Percentiles rank a stretch among this genome's conserved stretches.
These are phyloP conservation scores for Solanum clarkiae DNA, from an alignment of 257 asterid species.

Conservation along the genomic window DNA sequence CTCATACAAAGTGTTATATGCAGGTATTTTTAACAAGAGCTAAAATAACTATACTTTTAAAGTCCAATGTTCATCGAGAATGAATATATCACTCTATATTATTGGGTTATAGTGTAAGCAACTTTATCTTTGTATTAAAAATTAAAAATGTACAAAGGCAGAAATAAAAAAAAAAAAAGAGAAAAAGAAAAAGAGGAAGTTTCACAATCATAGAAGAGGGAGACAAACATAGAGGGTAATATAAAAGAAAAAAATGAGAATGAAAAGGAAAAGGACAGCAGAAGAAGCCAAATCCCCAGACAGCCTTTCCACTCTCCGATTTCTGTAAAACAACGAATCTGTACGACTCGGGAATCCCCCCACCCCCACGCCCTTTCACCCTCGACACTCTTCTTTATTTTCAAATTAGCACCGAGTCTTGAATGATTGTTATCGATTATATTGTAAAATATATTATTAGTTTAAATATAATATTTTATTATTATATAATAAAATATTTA, in stretches of 20 bases:
- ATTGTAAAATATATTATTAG: too few species aligned
- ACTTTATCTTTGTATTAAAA: not conserved
- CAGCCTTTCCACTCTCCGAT: constrained; percentile 1
- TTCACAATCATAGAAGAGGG: not conserved
- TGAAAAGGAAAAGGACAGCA: constrained; percentile 17
- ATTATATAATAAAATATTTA: too few species aligned
- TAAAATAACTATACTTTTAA: too few species aligned
- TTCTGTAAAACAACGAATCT: not conserved
- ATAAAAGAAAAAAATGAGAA: constrained; percentile 10
- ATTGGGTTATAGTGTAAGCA: not conserved
- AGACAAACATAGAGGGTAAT: not conserved
- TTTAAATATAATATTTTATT: too few species aligned
- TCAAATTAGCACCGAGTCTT: too few species aligned
- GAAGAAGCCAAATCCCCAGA: constrained; percentile 13
- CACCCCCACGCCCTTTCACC: not conserved
- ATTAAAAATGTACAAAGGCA: too few species aligned
- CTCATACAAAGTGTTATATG: not conserved
- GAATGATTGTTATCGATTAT: too few species aligned
- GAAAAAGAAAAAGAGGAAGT: not conserved
- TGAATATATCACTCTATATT: not conserved
- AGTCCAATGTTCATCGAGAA: not conserved
- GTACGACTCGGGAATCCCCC: not conserved
- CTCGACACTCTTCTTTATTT: not conserved
- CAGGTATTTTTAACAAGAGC: not conserved
- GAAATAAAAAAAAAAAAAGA: too few species aligned